A percentile compares a stretch with the other conserved stretches of the same genome.
phyloP scores from a whole-genome alignment of 345 rosid species.

The Populus euphratica region DNA sequence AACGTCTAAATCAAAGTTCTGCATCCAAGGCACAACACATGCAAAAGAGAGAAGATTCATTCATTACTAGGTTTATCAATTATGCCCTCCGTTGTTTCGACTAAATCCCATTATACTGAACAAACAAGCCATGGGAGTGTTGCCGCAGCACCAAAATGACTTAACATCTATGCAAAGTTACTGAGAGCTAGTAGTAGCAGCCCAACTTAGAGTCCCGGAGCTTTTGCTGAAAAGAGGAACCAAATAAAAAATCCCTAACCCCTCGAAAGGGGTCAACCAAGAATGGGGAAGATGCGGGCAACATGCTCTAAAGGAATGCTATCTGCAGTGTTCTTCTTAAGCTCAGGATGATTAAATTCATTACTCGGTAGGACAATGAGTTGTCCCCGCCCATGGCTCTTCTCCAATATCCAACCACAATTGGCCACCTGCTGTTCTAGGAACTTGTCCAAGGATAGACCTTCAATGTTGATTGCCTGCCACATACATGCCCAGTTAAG shows the following conservation, averaged over 20 bases:
- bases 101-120: not conserved
- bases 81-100: not conserved
- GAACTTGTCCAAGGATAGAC: slow-evolving; percentile 77
- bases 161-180: not conserved
- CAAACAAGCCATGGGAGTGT: not conserved
- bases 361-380: slow-evolving; percentile 54
- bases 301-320: slow-evolving; percentile 76
- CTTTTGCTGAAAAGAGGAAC: not conserved
- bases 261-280: slow-evolving; percentile 43
- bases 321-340: slow-evolving; percentile 68
- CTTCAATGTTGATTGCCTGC: slow-evolving; percentile 83
- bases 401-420: slow-evolving; percentile 73
- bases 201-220: not conserved
- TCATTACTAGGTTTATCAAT: not conserved
- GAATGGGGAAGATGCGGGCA: slow-evolving; percentile 85
- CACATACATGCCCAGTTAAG: slow-evolving; percentile 4
- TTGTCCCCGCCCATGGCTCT: slow-evolving; percentile 55
- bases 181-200: not conserved
- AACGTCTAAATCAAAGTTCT: not conserved
- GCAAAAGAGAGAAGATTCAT: no score
- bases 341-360: slow-evolving; percentile 84
- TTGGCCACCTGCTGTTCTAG: slow-evolving; percentile 64
- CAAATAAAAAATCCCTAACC: not conserved
- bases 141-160: not conserved
- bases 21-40: not conserved